Conservation (phyloP, 2,329 filamentous ascomycete species). For the Chaetomium sp. region DNA sequence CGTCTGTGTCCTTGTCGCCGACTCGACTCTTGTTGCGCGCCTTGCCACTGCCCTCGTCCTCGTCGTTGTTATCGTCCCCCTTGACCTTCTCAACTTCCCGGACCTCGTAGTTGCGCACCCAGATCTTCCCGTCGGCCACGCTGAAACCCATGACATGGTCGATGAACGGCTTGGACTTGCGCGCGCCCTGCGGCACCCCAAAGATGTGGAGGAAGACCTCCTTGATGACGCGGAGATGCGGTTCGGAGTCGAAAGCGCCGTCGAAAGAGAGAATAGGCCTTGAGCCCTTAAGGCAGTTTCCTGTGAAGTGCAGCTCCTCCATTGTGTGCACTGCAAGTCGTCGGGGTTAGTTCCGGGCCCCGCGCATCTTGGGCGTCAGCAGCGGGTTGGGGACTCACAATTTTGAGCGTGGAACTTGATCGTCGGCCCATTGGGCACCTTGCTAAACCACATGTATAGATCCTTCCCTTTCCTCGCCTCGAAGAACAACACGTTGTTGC, state of each 20-base stretch:
- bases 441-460: constrained; percentile 88
- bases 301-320: constrained; percentile 93
- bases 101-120: constrained; percentile 93
- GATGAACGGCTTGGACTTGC: constrained; percentile 91
- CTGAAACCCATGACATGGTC: constrained; percentile 94
- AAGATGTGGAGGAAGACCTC: constrained; percentile 88
- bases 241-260: constrained; percentile 71
- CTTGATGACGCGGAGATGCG: constrained; percentile 76
- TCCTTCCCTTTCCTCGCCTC: constrained; percentile 93
- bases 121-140: constrained; percentile 86
- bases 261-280: constrained; percentile 90
- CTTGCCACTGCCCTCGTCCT: constrained; percentile 36
- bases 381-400: constrained; percentile 37
- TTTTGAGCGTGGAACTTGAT: constrained; percentile 67
- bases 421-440: constrained; percentile 72
- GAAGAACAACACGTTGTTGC: constrained; percentile 88
- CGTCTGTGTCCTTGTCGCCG: constrained; percentile 57
- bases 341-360: too few species aligned
- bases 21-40: constrained; percentile 32
- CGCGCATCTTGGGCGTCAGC: too few species aligned
- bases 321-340: constrained; percentile 70
- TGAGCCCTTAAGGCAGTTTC: constrained; percentile 92
- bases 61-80: constrained; percentile 33
- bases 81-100: constrained; percentile 67
- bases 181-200: constrained; percentile 79